phyloP scores from a whole-genome alignment of 1,284 basidiomycete species.

The Tetrapyrgos nigripes region DNA sequence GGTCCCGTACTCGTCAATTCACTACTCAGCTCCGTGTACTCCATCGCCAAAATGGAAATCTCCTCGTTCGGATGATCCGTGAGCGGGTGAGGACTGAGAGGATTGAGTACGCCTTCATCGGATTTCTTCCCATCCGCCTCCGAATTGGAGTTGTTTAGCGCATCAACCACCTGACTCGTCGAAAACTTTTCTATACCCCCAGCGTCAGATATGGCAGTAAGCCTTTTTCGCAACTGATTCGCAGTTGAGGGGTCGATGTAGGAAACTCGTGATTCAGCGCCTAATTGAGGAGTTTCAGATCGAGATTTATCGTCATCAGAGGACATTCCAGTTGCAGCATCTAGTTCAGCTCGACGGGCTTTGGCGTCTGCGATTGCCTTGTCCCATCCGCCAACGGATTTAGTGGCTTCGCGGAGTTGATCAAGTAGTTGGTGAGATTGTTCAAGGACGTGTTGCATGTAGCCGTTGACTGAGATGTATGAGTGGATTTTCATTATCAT shows the following conservation, averaged over 20 bases:
- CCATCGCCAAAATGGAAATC: conserved; percentile 76
- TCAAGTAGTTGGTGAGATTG: conserved; percentile 51
- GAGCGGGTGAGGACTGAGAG: conserved; percentile 59
- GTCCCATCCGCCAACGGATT: conserved; percentile 64
- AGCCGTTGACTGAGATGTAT: conserved; percentile 90
- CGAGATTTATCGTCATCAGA: conserved; percentile 32
- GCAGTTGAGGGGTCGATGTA: conserved; percentile 63
- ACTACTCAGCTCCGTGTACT: conserved; percentile 79
- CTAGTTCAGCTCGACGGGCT: conserved; percentile 42
- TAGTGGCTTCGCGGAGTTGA: conserved; percentile 54
- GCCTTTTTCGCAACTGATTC: conserved; percentile 58
- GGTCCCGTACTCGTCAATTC: conserved; percentile 81
- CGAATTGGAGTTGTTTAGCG: conserved; percentile 15
- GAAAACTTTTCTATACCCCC: conserved; percentile 25
- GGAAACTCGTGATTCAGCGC: conserved; percentile 50
- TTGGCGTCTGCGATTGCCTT: conserved; percentile 58
- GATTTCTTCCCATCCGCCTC: conserved; percentile 18
- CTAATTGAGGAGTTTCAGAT: conserved; percentile 44
- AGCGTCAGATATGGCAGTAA: conserved; percentile 43
- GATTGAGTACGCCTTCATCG: conserved; percentile 22
- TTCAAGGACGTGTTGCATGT: conserved; percentile 66
- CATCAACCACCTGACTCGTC: conserved; percentile 3
- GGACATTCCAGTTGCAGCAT: conserved; percentile 27
- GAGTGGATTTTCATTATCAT: conserved; percentile 99
- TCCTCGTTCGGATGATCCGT: conserved; percentile 74